These are phyloP conservation scores for Buxus sempervirens DNA, from an alignment of 164 flowering plant genomes.

Conservation along the genomic window DNA sequence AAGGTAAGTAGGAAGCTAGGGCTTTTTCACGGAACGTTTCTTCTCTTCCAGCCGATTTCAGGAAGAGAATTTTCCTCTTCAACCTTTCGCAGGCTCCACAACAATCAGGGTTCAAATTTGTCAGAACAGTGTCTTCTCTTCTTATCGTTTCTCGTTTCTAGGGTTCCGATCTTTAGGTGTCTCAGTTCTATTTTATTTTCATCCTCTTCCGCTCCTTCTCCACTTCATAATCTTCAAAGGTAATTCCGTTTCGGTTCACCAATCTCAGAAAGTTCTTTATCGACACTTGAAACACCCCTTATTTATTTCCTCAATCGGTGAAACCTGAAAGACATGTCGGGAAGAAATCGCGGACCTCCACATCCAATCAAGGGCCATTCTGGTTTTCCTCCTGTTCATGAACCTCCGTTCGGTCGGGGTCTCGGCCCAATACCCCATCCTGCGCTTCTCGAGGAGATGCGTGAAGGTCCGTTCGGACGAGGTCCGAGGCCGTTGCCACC, in stretches of 20 bases:
- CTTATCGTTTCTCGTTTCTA: background rate
- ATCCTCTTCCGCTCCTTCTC: too few species aligned
- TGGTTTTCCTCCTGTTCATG: slow-evolving; percentile 46
- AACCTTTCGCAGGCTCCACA: background rate
- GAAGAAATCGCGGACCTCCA: slow-evolving; percentile 74
- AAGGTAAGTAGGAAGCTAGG: too few species aligned
- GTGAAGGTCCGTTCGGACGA: slow-evolving; percentile 52
- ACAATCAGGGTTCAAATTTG: background rate
- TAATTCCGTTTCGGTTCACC: background rate
- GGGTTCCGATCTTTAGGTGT: background rate
- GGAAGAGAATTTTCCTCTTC: background rate
- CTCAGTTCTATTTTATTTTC: too few species aligned
- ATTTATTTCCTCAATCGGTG: background rate
- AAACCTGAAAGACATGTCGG: slow-evolving; percentile 40
- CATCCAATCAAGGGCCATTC: slow-evolving; percentile 40
- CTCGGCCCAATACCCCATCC: slow-evolving; percentile 60
- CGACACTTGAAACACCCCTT: background rate
- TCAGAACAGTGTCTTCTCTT: background rate
- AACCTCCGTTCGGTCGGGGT: slow-evolving; percentile 47
- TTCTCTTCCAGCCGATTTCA: background rate
- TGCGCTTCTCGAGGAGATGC: slow-evolving; percentile 61
- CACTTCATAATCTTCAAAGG: too few species aligned
- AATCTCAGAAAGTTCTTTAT: background rate
- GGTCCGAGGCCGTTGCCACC: slow-evolving; percentile 43
- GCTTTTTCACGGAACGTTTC: background rate